Evolutionary conservation across 345 rosid genomes (phyloP).

Genomic region (Lepidium africanum): DNA sequence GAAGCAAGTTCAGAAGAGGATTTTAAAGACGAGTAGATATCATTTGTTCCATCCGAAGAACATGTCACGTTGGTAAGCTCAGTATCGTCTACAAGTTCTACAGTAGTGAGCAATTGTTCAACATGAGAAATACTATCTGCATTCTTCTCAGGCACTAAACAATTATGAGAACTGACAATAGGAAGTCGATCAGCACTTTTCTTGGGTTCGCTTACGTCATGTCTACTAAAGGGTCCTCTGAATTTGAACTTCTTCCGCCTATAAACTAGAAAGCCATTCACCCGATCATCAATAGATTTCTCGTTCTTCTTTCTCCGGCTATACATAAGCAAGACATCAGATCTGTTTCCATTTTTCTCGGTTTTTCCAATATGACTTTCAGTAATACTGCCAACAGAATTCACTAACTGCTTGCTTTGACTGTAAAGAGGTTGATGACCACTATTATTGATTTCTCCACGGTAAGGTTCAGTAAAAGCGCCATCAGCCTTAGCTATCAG

Average conservation of each 20-base stretch:
- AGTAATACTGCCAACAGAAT: constrained; percentile 24
- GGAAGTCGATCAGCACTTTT: constrained; percentile 36
- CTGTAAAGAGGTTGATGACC: constrained; percentile 9
- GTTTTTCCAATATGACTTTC: constrained; percentile 21
- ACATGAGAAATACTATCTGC: constrained; percentile 19
- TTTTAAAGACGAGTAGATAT: constrained; percentile 59
- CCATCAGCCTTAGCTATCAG: constrained; percentile 7
- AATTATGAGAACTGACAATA: constrained; percentile 36
- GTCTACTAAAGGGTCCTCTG: constrained; percentile 25
- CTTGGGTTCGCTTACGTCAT: constrained; percentile 24
- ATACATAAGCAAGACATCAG: constrained; percentile 19
- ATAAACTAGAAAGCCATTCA: constrained; percentile 30
- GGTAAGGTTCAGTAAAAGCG: background rate
- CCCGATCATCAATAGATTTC: constrained; percentile 24
- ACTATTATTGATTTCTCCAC: constrained; percentile 15
- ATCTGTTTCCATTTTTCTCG: constrained; percentile 32
- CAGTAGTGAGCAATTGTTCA: background rate
- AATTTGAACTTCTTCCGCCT: constrained; percentile 42
- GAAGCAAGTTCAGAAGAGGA: constrained; percentile 46
- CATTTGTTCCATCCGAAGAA: constrained; percentile 41
- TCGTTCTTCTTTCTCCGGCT: constrained; percentile 47
- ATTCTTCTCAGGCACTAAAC: constrained; percentile 26
- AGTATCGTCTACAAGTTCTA: background rate
- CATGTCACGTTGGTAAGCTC: constrained; percentile 1
- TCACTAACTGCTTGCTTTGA: constrained; percentile 37